Base-by-base conservation (phyloP, 164 flowering plant species). In the Stephania cephalantha region DNA sequence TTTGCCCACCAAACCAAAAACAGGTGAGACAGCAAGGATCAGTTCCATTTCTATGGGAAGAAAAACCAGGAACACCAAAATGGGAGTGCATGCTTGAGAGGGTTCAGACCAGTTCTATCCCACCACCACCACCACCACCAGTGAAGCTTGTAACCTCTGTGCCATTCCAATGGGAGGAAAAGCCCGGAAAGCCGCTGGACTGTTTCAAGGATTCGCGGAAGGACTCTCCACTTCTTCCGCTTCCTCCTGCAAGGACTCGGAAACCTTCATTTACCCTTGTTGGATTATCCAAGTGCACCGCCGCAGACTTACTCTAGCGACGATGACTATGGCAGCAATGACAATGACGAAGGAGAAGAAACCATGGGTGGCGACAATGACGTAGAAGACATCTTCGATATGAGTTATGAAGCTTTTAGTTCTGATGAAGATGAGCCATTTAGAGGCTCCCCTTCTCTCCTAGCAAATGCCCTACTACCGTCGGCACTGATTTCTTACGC, bases 21-120 rank as follows among this genome's bases (percentile, higher is more conserved):
- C 78, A 68, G 58, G 71, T 79, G 44, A 81, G 83, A 73, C 82
- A 86, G 70, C 84, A 81, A n/a, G 85, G 85, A 68, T 78, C 93
- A 9, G 81, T 92, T 70, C 98, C 98, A 13, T 94, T 94, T 75
- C 82, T 87, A 1, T 92, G 97, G 98, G 96, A 94, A 80, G 89
- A 74, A 69, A 86, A 74, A 83, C 98, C 98, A 22, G 98, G 98
- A 44, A 84, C 76, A 29, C 92, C 97, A 17, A 91, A 87, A 77
- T 85, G 82, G 52, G 83, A 85, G 53, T 91, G 97, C 97, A 88
- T 84, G 77, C 87, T 84, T 17, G 85, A 67, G 46, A 46, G 53
- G 9, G 75, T 46, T 65, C 68, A 74, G 5, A 76, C 42, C n/a
- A 31, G 46, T 20, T 69, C 31, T 11, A 25, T 67, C 67, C 71